Conservation (phyloP, 2,329 filamentous ascomycete species). For the Aspergillus ustus region DNA sequence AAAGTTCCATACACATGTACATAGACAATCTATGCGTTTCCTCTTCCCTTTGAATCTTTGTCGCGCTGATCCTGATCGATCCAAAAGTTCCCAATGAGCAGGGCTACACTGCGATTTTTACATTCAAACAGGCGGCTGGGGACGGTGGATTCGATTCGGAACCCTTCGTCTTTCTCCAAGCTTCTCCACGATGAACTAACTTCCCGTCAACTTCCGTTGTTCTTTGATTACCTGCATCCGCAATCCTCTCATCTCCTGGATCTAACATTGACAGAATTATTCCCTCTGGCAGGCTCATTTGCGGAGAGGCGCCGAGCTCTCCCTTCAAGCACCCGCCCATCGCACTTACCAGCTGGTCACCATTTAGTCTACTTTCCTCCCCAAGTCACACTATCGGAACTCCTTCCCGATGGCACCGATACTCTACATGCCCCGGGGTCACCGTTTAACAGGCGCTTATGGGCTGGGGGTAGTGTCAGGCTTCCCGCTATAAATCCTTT, state of each 20-base stretch:
- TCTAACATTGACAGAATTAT: slow-evolving; percentile 62
- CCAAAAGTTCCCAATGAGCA: slow-evolving; percentile 7
- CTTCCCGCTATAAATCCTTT: slow-evolving; percentile 50
- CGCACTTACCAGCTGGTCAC: slow-evolving; percentile 59
- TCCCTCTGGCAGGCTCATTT: slow-evolving; percentile 42
- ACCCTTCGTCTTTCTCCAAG: slow-evolving; percentile 41
- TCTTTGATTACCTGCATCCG: slow-evolving; percentile 63
- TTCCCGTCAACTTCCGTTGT: slow-evolving; percentile 53
- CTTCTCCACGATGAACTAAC: slow-evolving; percentile 52
- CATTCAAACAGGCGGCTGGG: slow-evolving; percentile 10
- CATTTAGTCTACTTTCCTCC: slow-evolving; percentile 89
- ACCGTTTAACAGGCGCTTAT: slow-evolving; percentile 78
- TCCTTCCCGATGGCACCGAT: slow-evolving; percentile 86
- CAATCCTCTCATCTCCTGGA: slow-evolving; percentile 69
- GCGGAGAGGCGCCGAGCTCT: slow-evolving; percentile 36
- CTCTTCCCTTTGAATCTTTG: background rate
- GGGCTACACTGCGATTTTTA: background rate
- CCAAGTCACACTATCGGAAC: slow-evolving; percentile 61
- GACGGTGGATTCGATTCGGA: slow-evolving; percentile 16
- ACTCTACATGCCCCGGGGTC: slow-evolving; percentile 73
- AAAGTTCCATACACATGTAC: background rate
- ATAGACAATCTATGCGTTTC: background rate
- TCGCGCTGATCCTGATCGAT: background rate
- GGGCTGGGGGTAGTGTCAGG: slow-evolving; percentile 77
- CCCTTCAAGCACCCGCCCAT: slow-evolving; percentile 38